phyloP scores from a whole-genome alignment of 2,329 filamentous ascomycete species.

The Pseudomassariella vexata region DNA sequence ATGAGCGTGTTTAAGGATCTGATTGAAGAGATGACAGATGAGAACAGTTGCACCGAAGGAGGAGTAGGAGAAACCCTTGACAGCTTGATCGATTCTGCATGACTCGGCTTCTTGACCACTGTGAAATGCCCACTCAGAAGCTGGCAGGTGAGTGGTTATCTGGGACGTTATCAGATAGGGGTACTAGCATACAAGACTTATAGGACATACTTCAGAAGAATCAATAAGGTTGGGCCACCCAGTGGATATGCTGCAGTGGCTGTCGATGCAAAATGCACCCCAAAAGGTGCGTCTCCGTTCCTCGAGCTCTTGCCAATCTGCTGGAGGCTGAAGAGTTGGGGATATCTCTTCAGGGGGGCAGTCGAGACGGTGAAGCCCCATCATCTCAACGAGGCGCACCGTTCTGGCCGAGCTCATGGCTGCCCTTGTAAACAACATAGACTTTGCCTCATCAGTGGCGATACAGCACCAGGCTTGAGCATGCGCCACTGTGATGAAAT shows the following conservation, averaged over 20 bases:
- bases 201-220: slow-evolving; percentile 53
- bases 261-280: slow-evolving; percentile 76
- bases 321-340: slow-evolving; percentile 65
- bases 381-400: slow-evolving; percentile 70
- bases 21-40: slow-evolving; percentile 73
- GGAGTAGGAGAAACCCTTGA: slow-evolving; percentile 59
- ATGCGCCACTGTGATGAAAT: slow-evolving; percentile 71
- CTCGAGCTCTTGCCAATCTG: slow-evolving; percentile 75
- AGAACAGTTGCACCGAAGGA: slow-evolving; percentile 68
- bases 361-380: slow-evolving; percentile 58
- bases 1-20: slow-evolving; percentile 76
- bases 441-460: slow-evolving; percentile 74
- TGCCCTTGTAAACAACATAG: slow-evolving; percentile 78
- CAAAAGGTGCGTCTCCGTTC: slow-evolving; percentile 84
- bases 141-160: slow-evolving; percentile 75
- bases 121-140: slow-evolving; percentile 71
- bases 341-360: slow-evolving; percentile 35
- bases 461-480: slow-evolving; percentile 77
- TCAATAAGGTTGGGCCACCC: slow-evolving; percentile 85
- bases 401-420: slow-evolving; percentile 74
- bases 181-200: background rate
- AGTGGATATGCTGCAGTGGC: slow-evolving; percentile 81
- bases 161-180: slow-evolving; percentile 11
- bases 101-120: slow-evolving; percentile 58
- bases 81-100: slow-evolving; percentile 56